These are phyloP conservation scores for Candida multigemmis DNA, from an alignment of 805 yeast genomes.

Conservation along the genomic window DNA sequence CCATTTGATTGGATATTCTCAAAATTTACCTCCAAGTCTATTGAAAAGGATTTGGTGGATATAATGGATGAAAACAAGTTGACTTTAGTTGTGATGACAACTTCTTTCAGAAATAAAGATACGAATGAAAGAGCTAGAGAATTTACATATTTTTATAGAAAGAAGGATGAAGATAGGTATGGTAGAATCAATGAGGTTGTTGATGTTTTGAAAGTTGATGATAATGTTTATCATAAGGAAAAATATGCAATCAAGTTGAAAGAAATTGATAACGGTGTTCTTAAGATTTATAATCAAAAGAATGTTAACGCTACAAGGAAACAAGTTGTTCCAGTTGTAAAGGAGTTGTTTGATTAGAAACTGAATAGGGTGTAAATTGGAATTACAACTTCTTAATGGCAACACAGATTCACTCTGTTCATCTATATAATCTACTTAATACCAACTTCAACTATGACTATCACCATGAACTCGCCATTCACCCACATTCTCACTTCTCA, in stretches of 20 bases:
- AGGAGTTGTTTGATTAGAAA: constrained; percentile 15
- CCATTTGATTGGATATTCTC: constrained; percentile 45
- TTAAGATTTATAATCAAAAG: constrained; percentile 32
- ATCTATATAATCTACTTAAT: no score
- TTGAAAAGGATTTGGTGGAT: constrained; percentile 11
- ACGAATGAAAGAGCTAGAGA: constrained; percentile 24
- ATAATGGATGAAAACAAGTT: constrained; percentile 11
- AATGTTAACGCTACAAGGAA: constrained; percentile 68
- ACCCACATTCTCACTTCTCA: background rate
- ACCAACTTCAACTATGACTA: background rate
- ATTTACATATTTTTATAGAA: constrained; percentile 17
- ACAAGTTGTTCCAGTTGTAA: constrained; percentile 68
- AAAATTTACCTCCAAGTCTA: constrained; percentile 12
- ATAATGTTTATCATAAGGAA: constrained; percentile 12
- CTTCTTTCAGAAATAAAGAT: constrained; percentile 28
- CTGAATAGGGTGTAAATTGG: no score
- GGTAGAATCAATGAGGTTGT: constrained; percentile 12
- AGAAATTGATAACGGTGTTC: constrained; percentile 2
- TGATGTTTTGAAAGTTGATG: constrained; percentile 13
- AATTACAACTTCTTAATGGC: no score
- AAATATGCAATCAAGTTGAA: constrained; percentile 7
- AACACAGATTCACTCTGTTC: no score
- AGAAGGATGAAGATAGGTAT: constrained; percentile 6
- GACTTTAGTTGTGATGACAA: constrained; percentile 25
- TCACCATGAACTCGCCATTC: background rate